Conservation (phyloP, 139 green algal genomes). For the Volvox africanus region DNA sequence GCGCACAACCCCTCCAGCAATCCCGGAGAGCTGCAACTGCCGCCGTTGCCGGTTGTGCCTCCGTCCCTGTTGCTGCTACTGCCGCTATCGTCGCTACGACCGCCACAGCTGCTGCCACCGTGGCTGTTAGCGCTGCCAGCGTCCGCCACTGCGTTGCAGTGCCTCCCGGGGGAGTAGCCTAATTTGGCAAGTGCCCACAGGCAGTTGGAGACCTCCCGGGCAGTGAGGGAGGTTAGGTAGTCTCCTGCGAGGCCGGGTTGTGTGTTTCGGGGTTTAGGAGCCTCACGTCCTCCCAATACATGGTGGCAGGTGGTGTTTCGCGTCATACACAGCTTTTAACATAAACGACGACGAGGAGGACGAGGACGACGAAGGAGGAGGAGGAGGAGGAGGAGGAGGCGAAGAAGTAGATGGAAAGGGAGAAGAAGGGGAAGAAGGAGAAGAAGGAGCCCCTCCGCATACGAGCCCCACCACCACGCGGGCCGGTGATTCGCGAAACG, state of each 20-base stretch:
- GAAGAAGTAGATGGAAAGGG: too few relatives aligned
- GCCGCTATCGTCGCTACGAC: not conserved
- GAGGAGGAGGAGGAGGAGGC: not conserved
- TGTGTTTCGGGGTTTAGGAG: too few relatives aligned
- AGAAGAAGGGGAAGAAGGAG: too few relatives aligned
- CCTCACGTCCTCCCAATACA: too few relatives aligned
- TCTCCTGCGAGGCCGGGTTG: not conserved
- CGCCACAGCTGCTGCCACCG: not conserved
- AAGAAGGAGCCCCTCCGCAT: too few relatives aligned
- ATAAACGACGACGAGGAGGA: too few relatives aligned
- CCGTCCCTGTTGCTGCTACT: not conserved
- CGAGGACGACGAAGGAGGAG: too few relatives aligned
- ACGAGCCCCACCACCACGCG: too few relatives aligned
- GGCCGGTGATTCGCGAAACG: too few relatives aligned
- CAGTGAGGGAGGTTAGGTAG: not conserved
- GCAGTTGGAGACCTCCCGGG: conserved; percentile 73
- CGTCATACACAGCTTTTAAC: too few relatives aligned
- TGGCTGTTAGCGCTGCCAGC: not conserved
- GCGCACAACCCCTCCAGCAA: conserved; percentile 13
- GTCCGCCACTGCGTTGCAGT: not conserved
- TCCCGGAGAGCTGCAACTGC: not conserved
- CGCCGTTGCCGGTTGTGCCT: not conserved
- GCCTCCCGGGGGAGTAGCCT: not conserved
- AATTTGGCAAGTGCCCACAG: conserved; percentile 75
- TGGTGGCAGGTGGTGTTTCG: too few relatives aligned